These are phyloP conservation scores for Gilbertella persicaria DNA, from an alignment of 371 early-diverging fungal genomes.

Conservation along the genomic window DNA sequence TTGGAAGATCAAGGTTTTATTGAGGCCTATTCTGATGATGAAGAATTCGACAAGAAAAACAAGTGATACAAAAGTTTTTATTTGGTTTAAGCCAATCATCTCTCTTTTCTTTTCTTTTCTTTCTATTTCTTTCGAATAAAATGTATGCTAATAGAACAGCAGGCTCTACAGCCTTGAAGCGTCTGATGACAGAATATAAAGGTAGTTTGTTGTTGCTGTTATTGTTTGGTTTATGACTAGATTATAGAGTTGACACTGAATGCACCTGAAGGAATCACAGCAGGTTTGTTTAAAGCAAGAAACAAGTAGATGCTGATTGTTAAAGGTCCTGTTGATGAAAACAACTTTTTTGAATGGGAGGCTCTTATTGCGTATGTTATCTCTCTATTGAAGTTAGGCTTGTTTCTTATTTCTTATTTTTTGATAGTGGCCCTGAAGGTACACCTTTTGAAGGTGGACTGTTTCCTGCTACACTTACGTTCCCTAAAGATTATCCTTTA, in stretches of 20 bases:
- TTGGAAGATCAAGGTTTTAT: not conserved
- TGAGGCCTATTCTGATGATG: not conserved
- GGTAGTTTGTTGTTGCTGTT: slow-evolving; percentile 44
- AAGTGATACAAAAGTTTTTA: not conserved
- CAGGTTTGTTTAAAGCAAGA: slow-evolving; percentile 54
- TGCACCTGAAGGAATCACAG: slow-evolving; percentile 96
- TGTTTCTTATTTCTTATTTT: slow-evolving; percentile 7
- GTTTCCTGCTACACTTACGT: slow-evolving; percentile 83
- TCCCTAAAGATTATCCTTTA: slow-evolving; percentile 95
- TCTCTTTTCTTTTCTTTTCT: slow-evolving; percentile 2
- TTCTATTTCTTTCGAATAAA: not conserved
- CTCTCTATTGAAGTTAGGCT: not conserved
- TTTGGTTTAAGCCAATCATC: not conserved
- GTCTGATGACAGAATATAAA: slow-evolving; percentile 96
- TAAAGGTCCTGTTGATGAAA: slow-evolving; percentile 85
- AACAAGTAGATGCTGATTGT: not conserved
- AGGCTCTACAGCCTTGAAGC: slow-evolving; percentile 85
- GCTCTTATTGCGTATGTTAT: slow-evolving; percentile 84
- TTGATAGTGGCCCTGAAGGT: slow-evolving; percentile 87
- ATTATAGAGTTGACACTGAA: slow-evolving; percentile 84
- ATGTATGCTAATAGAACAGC: slow-evolving; percentile 47
- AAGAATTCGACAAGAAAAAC: not conserved
- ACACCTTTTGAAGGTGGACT: slow-evolving; percentile 92
- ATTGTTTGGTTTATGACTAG: not conserved
- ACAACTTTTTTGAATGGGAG: slow-evolving; percentile 97